Evolutionary conservation across 2,329 filamentous ascomycete species (phyloP), one percentile per base, ranked within the genome.

Genomic region (Ceratocystiopsis sp.): DNA sequence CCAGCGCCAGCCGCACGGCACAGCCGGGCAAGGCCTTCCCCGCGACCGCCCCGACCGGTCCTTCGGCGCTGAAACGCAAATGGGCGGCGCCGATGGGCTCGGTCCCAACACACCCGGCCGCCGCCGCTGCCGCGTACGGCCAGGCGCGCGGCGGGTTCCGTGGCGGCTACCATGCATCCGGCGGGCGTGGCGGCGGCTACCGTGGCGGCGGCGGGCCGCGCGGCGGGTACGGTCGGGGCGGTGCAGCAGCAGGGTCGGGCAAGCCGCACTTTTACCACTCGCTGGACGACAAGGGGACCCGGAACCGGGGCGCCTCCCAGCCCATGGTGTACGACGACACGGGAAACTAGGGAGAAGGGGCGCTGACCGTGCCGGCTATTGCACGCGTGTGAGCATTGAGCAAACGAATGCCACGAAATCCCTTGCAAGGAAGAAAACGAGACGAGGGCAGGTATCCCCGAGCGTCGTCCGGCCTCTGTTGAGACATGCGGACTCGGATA

Each of bases 241-340:
- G 45, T 7, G 42, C 37, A 7, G 42, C 39, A 7, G 38, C 41
- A 14, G 32, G 16, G 21, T n/a, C 18, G n/a, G 12, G 17, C 14
- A 32, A 17, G n/a, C 38, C 9, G 39, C 39, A 43, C 33, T 38
- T 43, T 29, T 51, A 51, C 44, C 46, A 49, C 36, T 51, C 50
- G 1, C 42, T 49, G 3, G 50, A 51, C 43, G 46, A 51, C 33
- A 44, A 43, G 3, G 46, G 46, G 1, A 36, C 45, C 1, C 15
- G 36, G 15, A n/a, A 17, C 5, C 14, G 29, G 18, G 25, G 36
- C 9, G 15, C 29, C 8, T 42, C 37, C 2, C 42, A 44, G 18
- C 38, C 46, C 15, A 46, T 47, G 35, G 45, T 44, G 12, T 49
- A 49, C 14, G 47, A 47, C 34, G 45, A 49, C 12, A 38, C 35